These are phyloP conservation scores for Globisporangium sylvaticum DNA, from an alignment of 352 stramenopile species.

Conservation along the genomic window DNA sequence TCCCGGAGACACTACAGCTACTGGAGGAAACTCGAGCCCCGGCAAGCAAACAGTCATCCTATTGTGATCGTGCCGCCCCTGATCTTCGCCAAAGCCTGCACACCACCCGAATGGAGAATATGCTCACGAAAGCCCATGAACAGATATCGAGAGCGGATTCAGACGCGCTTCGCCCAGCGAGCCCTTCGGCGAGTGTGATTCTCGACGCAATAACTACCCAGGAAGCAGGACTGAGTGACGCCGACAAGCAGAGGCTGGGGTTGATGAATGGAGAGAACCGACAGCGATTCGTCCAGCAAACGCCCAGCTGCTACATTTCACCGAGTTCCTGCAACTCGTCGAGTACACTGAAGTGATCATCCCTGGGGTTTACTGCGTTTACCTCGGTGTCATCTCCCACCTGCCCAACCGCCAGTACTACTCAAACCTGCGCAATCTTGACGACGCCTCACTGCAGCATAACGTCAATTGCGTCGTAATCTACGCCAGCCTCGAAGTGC, in stretches of 20 bases:
- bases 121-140: too few relatives aligned
- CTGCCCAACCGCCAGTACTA: constrained; percentile 11
- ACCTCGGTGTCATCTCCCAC: not conserved
- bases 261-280: not conserved
- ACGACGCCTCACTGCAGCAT: not conserved
- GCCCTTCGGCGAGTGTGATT: too few relatives aligned
- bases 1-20: too few relatives aligned
- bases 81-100: too few relatives aligned
- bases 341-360: constrained; percentile 20
- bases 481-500: constrained; percentile 20
- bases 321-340: constrained; percentile 15
- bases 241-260: not conserved
- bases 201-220: too few relatives aligned
- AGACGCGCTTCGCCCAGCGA: too few relatives aligned
- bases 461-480: constrained; percentile 13
- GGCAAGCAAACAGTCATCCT: too few relatives aligned
- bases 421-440: not conserved
- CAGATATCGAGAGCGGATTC: too few relatives aligned
- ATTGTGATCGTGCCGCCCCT: too few relatives aligned
- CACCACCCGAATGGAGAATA: too few relatives aligned
- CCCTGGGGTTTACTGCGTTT: constrained; percentile 13
- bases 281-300: not conserved
- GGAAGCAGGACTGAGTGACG: not conserved
- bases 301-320: constrained; percentile 7
- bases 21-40: too few relatives aligned